Conservation (phyloP, 148 eudicot species). For the Cornus suecica region DNA sequence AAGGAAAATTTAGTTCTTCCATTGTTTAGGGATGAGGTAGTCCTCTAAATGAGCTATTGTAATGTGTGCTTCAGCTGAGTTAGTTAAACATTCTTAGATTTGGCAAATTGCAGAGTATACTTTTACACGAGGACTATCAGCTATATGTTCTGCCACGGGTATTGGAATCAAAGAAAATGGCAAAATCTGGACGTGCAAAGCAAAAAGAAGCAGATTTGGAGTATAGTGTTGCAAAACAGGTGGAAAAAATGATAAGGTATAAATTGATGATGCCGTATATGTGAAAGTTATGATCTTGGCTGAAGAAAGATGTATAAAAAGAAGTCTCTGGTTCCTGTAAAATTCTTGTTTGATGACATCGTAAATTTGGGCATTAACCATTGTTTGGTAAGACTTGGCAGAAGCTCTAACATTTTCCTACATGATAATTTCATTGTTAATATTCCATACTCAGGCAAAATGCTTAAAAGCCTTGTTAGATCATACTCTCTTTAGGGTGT, state of each 20-base stretch:
- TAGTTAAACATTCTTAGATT: conserved; percentile 5
- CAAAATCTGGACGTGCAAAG: conserved; percentile 95
- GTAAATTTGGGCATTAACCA: neutral
- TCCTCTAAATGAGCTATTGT: conserved; percentile 8
- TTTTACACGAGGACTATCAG: conserved; percentile 95
- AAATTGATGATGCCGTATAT: neutral
- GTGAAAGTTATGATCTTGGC: neutral
- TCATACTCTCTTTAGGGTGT: neutral
- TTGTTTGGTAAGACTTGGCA: neutral
- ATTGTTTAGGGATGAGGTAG: conserved; percentile 96
- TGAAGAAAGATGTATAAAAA: neutral
- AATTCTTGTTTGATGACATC: neutral
- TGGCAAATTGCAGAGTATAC: conserved; percentile 57
- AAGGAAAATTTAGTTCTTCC: conserved; percentile 89
- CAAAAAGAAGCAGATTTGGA: conserved; percentile 99
- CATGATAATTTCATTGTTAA: neutral
- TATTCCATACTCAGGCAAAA: neutral
- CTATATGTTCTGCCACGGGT: conserved; percentile 88
- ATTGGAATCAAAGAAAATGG: conserved; percentile 95
- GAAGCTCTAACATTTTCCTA: neutral
- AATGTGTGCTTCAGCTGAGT: neutral
- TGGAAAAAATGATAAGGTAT: conserved; percentile 99
- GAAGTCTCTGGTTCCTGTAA: neutral
- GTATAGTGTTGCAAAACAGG: conserved; percentile 99
- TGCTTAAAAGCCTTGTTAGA: neutral